Conservation (phyloP, 1,284 basidiomycete genomes). For the Ustilago cynodontis region DNA sequence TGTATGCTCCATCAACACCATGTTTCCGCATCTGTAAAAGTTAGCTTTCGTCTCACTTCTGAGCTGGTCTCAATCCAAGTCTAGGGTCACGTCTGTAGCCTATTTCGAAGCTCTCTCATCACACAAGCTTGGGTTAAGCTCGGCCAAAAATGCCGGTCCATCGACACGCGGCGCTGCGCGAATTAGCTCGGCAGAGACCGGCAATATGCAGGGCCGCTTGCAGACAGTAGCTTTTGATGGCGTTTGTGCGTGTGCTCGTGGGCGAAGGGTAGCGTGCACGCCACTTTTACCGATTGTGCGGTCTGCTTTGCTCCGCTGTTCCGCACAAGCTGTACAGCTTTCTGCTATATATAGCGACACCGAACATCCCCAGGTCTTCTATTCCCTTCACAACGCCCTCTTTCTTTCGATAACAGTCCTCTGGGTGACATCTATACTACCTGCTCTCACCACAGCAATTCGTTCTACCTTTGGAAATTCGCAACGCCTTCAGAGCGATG, state of each 20-base stretch:
- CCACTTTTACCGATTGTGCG: no score
- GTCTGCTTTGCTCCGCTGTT: no score
- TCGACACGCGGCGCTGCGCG: conserved; percentile 6
- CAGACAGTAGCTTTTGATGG: background rate
- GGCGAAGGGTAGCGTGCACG: no score
- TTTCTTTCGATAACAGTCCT: no score
- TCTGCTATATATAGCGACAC: no score
- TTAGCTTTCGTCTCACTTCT: background rate
- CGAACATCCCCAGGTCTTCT: no score
- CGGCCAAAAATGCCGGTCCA: background rate
- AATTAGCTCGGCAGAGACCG: background rate
- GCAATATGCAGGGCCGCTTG: background rate
- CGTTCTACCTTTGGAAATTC: no score
- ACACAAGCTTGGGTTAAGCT: background rate
- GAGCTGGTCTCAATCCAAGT: background rate
- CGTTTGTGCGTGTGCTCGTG: background rate
- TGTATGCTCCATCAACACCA: background rate
- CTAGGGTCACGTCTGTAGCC: background rate
- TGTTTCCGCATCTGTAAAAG: background rate
- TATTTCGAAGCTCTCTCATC: background rate
- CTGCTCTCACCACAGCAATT: no score
- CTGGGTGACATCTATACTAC: no score
- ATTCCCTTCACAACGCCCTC: no score
- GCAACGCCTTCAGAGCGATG: no score
- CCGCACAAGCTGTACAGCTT: no score